phyloP scores from a whole-genome alignment of 208 protist species.

The Wallacemonas sp. region DNA sequence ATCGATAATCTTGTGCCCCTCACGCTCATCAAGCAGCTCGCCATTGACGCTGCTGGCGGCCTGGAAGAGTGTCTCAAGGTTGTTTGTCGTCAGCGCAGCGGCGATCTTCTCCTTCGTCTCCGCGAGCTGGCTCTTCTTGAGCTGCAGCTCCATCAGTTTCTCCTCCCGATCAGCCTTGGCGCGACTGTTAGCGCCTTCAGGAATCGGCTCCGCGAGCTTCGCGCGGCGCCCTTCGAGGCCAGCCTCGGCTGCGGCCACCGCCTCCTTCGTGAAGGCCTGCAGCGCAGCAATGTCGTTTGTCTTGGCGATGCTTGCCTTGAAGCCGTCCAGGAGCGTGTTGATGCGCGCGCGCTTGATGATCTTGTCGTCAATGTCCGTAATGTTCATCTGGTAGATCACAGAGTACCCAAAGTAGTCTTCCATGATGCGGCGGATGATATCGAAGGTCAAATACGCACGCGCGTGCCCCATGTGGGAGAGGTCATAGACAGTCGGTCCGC shows the following conservation, averaged over 20 bases:
- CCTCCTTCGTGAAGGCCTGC: slow-evolving; percentile 47
- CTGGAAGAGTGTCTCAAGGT: slow-evolving; percentile 54
- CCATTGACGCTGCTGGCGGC: slow-evolving; percentile 72
- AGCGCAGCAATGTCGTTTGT: slow-evolving; percentile 36
- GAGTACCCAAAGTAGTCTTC: slow-evolving; percentile 96
- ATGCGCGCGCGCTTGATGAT: slow-evolving; percentile 95
- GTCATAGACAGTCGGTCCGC: slow-evolving; percentile 98
- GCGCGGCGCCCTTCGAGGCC: slow-evolving; percentile 28
- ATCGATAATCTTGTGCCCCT: slow-evolving; percentile 66
- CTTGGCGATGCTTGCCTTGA: slow-evolving; percentile 37
- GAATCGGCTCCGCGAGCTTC: slow-evolving; percentile 51
- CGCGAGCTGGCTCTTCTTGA: slow-evolving; percentile 66
- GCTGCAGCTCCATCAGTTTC: slow-evolving; percentile 72
- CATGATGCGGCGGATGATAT: slow-evolving; percentile 97
- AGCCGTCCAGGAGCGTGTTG: slow-evolving; percentile 86
- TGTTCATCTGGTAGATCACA: slow-evolving; percentile 96
- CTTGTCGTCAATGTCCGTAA: slow-evolving; percentile 99
- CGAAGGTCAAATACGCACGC: slow-evolving; percentile 97
- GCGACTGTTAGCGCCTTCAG: slow-evolving; percentile 47
- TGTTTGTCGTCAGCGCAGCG: slow-evolving; percentile 25
- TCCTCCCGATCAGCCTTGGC: slow-evolving; percentile 68
- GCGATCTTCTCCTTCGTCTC: slow-evolving; percentile 63
- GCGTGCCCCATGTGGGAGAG: slow-evolving; percentile 98
- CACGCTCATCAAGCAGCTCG: slow-evolving; percentile 76
- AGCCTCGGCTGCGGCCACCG: slow-evolving; percentile 33